phyloP scores from a whole-genome alignment of 192 early-diverging fungal species.

The Podila epicladia region DNA sequence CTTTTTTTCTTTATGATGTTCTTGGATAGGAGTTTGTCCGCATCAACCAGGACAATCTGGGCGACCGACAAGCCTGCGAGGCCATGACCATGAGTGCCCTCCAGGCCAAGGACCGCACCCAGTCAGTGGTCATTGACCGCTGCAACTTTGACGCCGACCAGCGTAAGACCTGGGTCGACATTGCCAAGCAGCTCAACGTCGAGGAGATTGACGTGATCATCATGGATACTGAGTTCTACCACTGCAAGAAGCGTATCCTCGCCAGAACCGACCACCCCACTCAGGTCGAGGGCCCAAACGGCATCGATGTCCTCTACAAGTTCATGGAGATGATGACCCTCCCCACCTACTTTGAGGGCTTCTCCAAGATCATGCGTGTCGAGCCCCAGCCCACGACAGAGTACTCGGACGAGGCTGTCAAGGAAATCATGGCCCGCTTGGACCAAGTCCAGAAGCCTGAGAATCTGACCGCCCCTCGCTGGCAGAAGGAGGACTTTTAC shows the following conservation, averaged over 20 bases:
- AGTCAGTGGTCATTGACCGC: slow-evolving; percentile 79
- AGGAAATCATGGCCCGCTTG: slow-evolving; percentile 45
- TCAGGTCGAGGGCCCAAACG: slow-evolving; percentile 71
- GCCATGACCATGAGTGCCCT: slow-evolving; percentile 46
- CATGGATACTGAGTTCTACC: slow-evolving; percentile 65
- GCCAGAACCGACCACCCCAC: slow-evolving; percentile 74
- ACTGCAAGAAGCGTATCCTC: slow-evolving; percentile 71
- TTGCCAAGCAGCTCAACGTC: slow-evolving; percentile 66
- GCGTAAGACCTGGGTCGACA: slow-evolving; percentile 75
- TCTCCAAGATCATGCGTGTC: slow-evolving; percentile 53
- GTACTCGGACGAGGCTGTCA: slow-evolving; percentile 55
- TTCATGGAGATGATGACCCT: slow-evolving; percentile 62
- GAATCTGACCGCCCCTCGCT: slow-evolving; percentile 40
- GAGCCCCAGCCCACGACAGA: slow-evolving; percentile 49
- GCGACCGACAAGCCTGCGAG: slow-evolving; percentile 73
- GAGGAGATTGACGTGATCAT: slow-evolving; percentile 71
- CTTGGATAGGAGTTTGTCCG: slow-evolving; percentile 63
- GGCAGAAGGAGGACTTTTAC: slow-evolving; percentile 48
- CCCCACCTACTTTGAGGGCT: slow-evolving; percentile 57
- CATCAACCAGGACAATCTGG: slow-evolving; percentile 82
- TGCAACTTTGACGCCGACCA: slow-evolving; percentile 83
- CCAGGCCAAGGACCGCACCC: slow-evolving; percentile 53
- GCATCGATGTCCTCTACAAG: slow-evolving; percentile 67
- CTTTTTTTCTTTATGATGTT: too few relatives aligned
- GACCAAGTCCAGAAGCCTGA: slow-evolving; percentile 27